Base-by-base conservation (phyloP, 2,329 filamentous ascomycete species). In the Cladophialophora psammophila region DNA sequence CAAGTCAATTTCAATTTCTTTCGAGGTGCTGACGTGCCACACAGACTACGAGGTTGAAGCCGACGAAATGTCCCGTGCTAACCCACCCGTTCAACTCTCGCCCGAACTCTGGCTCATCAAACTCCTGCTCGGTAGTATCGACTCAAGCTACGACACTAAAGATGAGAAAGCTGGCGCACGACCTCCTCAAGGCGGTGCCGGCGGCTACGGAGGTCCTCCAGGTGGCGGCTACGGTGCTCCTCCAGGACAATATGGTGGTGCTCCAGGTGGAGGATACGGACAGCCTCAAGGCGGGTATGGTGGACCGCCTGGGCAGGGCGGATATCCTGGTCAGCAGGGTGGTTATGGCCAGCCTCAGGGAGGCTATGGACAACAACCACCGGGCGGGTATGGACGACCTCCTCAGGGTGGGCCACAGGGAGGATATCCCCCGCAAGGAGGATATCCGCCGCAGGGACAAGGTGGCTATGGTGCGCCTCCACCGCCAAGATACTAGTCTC, bases 91-190 rank as follows among this genome's bases (percentile, higher is more conserved):
- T 34, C 83, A 89, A 71, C 79, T 90, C 48, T 89, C 87, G 3
- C 86, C 87, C 9, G 87, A 90, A 71, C 83, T 89, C 61, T 90
- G 88, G 88, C 82, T 88, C 72, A 83, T 88, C 69, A 91, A 91
- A 78, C 82, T 91, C 65, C 85, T 91, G 59, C 85, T 91, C 32
- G 88, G 88, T 67, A 85, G 87, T 42, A 89, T 91, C 74, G 88
- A 91, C 73, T 81, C 84, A 31, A 87, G 86, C 20, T 90, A 90
- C 71, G 88, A 90, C 71, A 84, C 82, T 72, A 88, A 90, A 76
- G 88, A 90, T 70, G 88, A 90, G 77, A 87, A 87, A 76, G 76
- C 77, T 5, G 80, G 80, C 69, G 77, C 76, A 31, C 67, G 76
- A 38, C 70, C 65, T 66, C 68, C 65, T 32, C 65, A 61, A 34